These are phyloP conservation scores for Camillea tinctor DNA, from an alignment of 2,329 filamentous ascomycete species.

Conservation along the genomic window DNA sequence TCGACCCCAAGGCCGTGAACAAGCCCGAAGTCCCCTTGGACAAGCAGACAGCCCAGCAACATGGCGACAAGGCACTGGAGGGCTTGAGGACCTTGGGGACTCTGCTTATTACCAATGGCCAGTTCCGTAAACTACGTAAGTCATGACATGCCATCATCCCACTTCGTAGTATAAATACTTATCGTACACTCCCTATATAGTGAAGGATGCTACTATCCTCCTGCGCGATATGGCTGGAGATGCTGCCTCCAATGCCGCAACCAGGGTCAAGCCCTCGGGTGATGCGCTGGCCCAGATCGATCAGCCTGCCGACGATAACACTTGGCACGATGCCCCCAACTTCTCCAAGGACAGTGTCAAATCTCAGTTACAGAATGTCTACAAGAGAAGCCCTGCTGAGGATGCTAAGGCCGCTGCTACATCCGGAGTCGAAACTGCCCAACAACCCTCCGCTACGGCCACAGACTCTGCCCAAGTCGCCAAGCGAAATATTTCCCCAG, in stretches of 20 bases:
- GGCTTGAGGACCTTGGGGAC: conserved; percentile 86
- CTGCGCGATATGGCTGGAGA: conserved; percentile 90
- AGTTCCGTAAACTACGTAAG: conserved; percentile 87
- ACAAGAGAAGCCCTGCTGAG: conserved; percentile 52
- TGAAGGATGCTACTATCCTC: conserved; percentile 78
- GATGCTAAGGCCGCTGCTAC: conserved; percentile 61
- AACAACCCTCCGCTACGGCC: conserved; percentile 26
- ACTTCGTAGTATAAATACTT: not conserved
- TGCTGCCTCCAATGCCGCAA: conserved; percentile 76
- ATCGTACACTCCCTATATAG: conserved; percentile 33
- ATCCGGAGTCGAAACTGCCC: conserved; percentile 44
- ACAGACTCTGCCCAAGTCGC: conserved; percentile 29
- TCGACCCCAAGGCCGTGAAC: conserved; percentile 61
- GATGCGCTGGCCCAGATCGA: conserved; percentile 78
- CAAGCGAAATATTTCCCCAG: conserved; percentile 59
- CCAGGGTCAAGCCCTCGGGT: conserved; percentile 72
- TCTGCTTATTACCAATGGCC: conserved; percentile 89
- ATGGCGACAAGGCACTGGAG: conserved; percentile 79
- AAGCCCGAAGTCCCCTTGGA: conserved; percentile 66
- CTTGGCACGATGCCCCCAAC: conserved; percentile 86
- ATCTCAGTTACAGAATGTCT: conserved; percentile 63
- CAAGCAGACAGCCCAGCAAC: conserved; percentile 76
- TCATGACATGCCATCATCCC: not conserved
- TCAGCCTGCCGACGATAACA: conserved; percentile 81
- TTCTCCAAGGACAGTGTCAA: conserved; percentile 69